A percentile compares a stretch with the other conserved stretches of the same genome.
phyloP scores from a whole-genome alignment of 2,329 filamentous ascomycete genomes.

The Kalmusia sp. region DNA sequence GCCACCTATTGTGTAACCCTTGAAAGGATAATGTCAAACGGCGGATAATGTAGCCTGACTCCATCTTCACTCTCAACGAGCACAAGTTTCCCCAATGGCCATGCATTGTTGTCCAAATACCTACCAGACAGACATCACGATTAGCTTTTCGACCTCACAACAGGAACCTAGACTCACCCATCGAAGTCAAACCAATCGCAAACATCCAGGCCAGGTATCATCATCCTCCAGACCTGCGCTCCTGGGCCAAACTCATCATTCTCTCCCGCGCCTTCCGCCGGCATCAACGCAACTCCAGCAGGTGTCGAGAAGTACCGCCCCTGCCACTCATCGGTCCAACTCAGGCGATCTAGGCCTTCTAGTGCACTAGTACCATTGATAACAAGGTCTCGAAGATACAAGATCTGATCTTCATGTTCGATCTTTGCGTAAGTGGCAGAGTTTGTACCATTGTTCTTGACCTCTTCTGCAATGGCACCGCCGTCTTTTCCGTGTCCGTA shows the following conservation, averaged over 20 bases:
- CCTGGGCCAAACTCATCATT: constrained; percentile 29
- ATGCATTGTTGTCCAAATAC: constrained; percentile 39
- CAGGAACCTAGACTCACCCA: constrained; percentile 22
- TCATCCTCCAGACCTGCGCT: constrained; percentile 36
- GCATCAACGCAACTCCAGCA: constrained; percentile 31
- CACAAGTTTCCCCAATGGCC: constrained; percentile 39
- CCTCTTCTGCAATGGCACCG: constrained; percentile 26
- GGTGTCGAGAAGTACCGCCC: constrained; percentile 28
- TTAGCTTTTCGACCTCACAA: background rate
- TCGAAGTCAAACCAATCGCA: constrained; percentile 45
- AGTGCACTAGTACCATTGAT: constrained; percentile 38
- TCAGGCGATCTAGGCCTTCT: constrained; percentile 35
- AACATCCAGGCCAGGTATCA: constrained; percentile 27
- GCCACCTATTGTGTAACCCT: background rate
- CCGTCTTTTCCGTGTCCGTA: constrained; percentile 28
- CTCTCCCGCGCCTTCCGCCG: constrained; percentile 33
- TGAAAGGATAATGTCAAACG: constrained; percentile 33
- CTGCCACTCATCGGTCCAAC: constrained; percentile 27
- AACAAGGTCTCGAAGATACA: constrained; percentile 35
- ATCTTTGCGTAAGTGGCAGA: constrained; percentile 28
- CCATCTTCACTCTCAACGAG: constrained; percentile 23
- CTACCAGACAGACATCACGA: constrained; percentile 9
- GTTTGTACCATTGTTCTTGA: constrained; percentile 11
- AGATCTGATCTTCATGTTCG: constrained; percentile 30
- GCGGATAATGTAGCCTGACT: constrained; percentile 39